Base-by-base conservation (phyloP, 176 grass and related monocot species). In the Zoysia pacifica region DNA sequence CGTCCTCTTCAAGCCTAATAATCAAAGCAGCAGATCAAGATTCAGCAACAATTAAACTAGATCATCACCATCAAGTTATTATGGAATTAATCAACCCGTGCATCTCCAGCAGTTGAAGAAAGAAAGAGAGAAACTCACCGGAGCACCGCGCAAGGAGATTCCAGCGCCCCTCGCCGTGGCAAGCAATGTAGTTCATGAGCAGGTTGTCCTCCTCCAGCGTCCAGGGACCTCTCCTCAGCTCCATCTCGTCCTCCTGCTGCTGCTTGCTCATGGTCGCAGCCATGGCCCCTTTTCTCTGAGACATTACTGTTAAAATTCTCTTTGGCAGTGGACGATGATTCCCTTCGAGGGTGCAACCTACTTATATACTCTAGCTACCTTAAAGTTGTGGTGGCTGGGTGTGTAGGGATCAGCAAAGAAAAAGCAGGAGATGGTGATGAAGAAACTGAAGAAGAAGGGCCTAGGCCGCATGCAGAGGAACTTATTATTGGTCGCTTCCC, bases 181-280 rank as follows among this genome's bases (percentile, higher is more conserved):
- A 87, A 76, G 93, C 81, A 97, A 97, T 93, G 93, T 97, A 97
- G 93, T 86, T 92, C 83, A 89, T 89, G 64, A 97, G 93, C 58
- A 93, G 88, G 70, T 83, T 91, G 76, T 97, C 93, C 73, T 97
- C 93, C 67, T 97, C 90, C 2, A 97, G 86, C 40, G 88, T 97
- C 93, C 93, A 97, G 66, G 93, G 93, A 10, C 93, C 93, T 81
- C 90, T 82, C 77, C 93, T 88, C 14, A 97, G 86, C 77, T 87
- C 87, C 76, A 79, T 79, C 72, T 84, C 84, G 75, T 28, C 28
- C 28, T 87, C 90, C 72, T 87, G 90, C 78, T 88, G 87, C 48
- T 79, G 77, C 83, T 75, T 91, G 90, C 72, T 89, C 90, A 74
- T 88, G 87, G 56, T 73, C 52, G 40, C 36, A 55, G 66, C 64